Conservation (phyloP, 768 basidiomycete species). For the Mrakia blollopis region DNA sequence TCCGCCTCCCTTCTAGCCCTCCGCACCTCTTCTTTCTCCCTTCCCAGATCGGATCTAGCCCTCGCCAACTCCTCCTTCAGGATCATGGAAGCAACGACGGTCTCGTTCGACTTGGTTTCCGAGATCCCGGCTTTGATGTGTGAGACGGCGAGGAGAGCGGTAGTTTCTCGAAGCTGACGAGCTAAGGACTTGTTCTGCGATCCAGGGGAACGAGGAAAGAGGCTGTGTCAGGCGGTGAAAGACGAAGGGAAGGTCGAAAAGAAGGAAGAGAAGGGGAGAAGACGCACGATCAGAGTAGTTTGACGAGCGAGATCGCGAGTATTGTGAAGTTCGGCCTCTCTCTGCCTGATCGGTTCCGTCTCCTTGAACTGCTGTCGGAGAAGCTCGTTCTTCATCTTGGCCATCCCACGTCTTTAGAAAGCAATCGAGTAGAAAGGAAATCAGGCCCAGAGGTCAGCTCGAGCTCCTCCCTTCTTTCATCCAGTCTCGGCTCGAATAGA, state of each 20-base stretch:
- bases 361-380: constrained; percentile 9
- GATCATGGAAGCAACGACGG: not conserved
- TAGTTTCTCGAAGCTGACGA: constrained; percentile 5
- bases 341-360: not conserved
- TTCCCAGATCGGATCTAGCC: not conserved
- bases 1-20: constrained; percentile 7
- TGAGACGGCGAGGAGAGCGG: constrained; percentile 12
- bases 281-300: not conserved
- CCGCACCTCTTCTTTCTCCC: constrained; percentile 7
- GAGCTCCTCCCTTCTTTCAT: not conserved
- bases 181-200: constrained; percentile 10
- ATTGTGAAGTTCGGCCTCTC: not conserved
- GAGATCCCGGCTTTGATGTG: constrained; percentile 5
- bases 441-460: not conserved
- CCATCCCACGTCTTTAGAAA: not conserved
- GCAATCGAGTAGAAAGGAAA: not conserved
- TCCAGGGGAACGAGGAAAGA: not conserved
- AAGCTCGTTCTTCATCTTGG: constrained; percentile 14
- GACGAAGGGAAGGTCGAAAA: too few species aligned
- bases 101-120: not conserved
- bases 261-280: not conserved
- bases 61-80: constrained; percentile 2
- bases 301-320: not conserved
- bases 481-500: not conserved
- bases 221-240: not conserved